Evolutionary conservation across 1,284 basidiomycete genomes (phyloP).

Genomic region (Xerocomus amazonicus): DNA sequence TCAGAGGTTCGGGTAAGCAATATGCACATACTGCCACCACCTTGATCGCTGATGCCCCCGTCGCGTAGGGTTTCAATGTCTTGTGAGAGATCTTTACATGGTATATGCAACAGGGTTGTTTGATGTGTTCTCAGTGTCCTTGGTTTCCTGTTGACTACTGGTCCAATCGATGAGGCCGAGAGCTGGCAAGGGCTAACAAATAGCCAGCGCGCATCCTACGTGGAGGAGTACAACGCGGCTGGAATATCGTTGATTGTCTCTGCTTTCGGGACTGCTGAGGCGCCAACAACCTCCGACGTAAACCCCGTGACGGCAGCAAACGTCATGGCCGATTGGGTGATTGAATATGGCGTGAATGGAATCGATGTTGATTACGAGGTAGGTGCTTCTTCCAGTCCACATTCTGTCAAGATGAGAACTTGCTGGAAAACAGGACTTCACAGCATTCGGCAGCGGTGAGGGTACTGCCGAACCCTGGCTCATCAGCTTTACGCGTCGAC

Average conservation of each 20-base stretch:
- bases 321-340: slow-evolving; percentile 49
- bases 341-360: slow-evolving; percentile 48
- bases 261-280: slow-evolving; percentile 46
- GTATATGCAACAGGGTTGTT: not conserved
- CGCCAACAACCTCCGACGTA: slow-evolving; percentile 43
- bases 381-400: not conserved
- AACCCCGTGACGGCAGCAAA: slow-evolving; percentile 42
- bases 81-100: slow-evolving; percentile 29
- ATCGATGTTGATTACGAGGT: slow-evolving; percentile 59
- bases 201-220: slow-evolving; percentile 40
- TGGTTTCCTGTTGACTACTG: slow-evolving; percentile 48
- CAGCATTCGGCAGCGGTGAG: slow-evolving; percentile 41
- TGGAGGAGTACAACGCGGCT: slow-evolving; percentile 49
- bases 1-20: slow-evolving; percentile 38
- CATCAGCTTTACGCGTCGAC: slow-evolving; percentile 40
- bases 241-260: slow-evolving; percentile 58
- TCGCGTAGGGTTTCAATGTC: slow-evolving; percentile 38
- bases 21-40: not conserved
- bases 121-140: slow-evolving; percentile 36
- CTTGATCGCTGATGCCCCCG: slow-evolving; percentile 1
- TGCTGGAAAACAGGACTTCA: slow-evolving; percentile 40
- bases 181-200: slow-evolving; percentile 41
- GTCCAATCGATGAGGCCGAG: slow-evolving; percentile 49
- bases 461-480: slow-evolving; percentile 43
- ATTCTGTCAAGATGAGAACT: not conserved